These are phyloP conservation scores for Leishmania guyanensis DNA, from an alignment of 208 protist genomes.

Conservation along the genomic window DNA sequence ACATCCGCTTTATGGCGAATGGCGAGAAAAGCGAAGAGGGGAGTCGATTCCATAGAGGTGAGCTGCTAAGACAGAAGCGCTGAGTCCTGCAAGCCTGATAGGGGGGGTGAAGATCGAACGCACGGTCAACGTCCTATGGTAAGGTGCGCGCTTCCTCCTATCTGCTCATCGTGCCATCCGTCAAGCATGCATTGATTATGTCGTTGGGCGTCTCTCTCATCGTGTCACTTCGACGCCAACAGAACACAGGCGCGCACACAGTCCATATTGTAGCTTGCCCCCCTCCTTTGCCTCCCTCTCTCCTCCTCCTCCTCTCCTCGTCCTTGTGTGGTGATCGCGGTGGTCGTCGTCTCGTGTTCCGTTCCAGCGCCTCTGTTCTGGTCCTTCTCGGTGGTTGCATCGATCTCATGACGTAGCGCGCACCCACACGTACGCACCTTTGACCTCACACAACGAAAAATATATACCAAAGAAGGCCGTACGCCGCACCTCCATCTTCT, in stretches of 20 bases:
- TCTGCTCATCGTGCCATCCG: background rate
- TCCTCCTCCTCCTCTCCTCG: background rate
- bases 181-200: background rate
- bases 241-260: background rate
- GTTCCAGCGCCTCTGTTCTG: background rate
- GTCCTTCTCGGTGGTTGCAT: background rate
- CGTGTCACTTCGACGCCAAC: background rate
- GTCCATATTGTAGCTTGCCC: background rate
- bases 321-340: background rate
- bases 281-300: background rate
- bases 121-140: background rate
- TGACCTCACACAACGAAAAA: background rate
- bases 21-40: background rate
- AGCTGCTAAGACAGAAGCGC: background rate
- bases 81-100: background rate
- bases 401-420: background rate
- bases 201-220: background rate
- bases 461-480: background rate
- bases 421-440: background rate
- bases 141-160: background rate
- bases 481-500: background rate
- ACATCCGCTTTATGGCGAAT: background rate
- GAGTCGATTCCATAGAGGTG: background rate
- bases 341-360: background rate
- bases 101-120: background rate